Evolutionary conservation across 345 rosid species (phyloP).

Genomic region (Arabidopsis thaliana): TAIR10.1 NC_003075.7:17523501-17524000

Average conservation of each 20-base stretch:
- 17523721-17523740: neutral
- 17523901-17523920: neutral
- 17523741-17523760: slow-evolving; percentile 28
- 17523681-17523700: slow-evolving; percentile 1
- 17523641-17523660: slow-evolving; percentile 23
- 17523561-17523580: slow-evolving; percentile 9
- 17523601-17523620: neutral
- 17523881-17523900: slow-evolving; percentile 32
- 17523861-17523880: slow-evolving; percentile 39
- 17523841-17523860: slow-evolving; percentile 16
- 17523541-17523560: neutral
- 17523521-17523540: neutral
- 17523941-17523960: slow-evolving; percentile 23
- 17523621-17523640: neutral
- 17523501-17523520: neutral
- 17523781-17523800: slow-evolving; percentile 30
- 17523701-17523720: neutral
- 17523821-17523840: slow-evolving; percentile 25
- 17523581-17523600: slow-evolving; percentile 11
- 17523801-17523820: slow-evolving; percentile 36
- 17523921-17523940: slow-evolving; percentile 28
- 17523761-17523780: slow-evolving; percentile 38
- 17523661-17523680: neutral
- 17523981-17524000: neutral
- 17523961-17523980: neutral